These are phyloP conservation scores for Pyrenochaeta sp. DNA, from an alignment of 2,329 filamentous ascomycete species.

Conservation along the genomic window DNA sequence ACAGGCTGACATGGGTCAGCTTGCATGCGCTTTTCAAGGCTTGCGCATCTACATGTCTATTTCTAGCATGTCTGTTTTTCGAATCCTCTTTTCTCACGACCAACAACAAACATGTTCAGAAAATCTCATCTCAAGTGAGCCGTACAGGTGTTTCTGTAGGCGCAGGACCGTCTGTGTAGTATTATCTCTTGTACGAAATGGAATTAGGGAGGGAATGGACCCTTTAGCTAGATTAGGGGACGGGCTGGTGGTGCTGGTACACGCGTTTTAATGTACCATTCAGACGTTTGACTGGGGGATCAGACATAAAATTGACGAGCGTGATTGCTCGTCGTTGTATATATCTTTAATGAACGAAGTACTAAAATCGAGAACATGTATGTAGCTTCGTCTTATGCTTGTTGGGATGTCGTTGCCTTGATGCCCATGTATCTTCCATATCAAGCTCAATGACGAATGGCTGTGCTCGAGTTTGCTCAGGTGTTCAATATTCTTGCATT, in stretches of 20 bases:
- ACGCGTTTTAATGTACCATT: conserved; percentile 29
- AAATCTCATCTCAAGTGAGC: conserved; percentile 39
- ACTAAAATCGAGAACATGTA: too few species aligned
- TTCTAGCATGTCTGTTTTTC: conserved; percentile 1
- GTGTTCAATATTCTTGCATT: not conserved
- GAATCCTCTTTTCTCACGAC: conserved; percentile 4
- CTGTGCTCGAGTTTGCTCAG: too few species aligned
- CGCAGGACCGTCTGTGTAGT: conserved; percentile 41
- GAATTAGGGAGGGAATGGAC: conserved; percentile 21
- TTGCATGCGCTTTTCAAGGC: conserved; percentile 2
- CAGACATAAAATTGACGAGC: conserved; percentile 8
- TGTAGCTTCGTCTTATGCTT: too few species aligned
- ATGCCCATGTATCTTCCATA: too few species aligned
- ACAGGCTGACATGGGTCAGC: conserved; percentile 6
- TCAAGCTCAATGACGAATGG: too few species aligned
- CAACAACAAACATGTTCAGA: conserved; percentile 27
- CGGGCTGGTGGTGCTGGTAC: conserved; percentile 33
- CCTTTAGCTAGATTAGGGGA: conserved; percentile 22
- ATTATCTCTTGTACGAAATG: conserved; percentile 34
- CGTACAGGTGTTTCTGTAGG: conserved; percentile 26
- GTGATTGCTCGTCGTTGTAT: conserved; percentile 23
- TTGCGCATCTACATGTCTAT: too few species aligned
- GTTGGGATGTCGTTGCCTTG: too few species aligned
- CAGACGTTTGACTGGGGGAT: not conserved
- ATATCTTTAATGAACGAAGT: conserved; percentile 25